Conservation (phyloP, 148 eudicot genomes). For the Selenicereus undatus region DNA sequence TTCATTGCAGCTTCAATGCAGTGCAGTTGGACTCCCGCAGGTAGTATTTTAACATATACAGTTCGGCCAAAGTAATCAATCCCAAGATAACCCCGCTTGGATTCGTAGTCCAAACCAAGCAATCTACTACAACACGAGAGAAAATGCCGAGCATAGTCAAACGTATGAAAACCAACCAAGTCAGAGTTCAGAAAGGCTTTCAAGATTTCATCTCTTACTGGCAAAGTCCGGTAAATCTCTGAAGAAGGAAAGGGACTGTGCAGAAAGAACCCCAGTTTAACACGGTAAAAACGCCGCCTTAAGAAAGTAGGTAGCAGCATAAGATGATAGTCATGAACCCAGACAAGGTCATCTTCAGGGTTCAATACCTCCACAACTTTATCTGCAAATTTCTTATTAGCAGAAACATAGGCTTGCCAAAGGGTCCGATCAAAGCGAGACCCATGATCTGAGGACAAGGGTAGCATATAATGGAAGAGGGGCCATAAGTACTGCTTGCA, state of each 20-base stretch:
- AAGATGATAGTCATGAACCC: slow-evolving; percentile 83
- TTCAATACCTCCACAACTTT: slow-evolving; percentile 49
- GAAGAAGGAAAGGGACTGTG: slow-evolving; percentile 79
- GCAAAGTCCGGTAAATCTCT: slow-evolving; percentile 70
- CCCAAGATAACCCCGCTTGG: slow-evolving; percentile 63
- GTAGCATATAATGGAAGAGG: slow-evolving; percentile 77
- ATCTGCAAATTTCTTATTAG: slow-evolving; percentile 69
- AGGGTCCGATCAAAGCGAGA: slow-evolving; percentile 51
- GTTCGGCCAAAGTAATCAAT: slow-evolving; percentile 65
- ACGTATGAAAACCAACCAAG: slow-evolving; percentile 69
- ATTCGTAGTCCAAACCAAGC: slow-evolving; percentile 60
- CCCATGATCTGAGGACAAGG: slow-evolving; percentile 58
- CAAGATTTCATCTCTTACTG: slow-evolving; percentile 60
- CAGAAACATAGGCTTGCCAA: slow-evolving; percentile 76
- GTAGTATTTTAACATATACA: slow-evolving; percentile 59
- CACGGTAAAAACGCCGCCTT: slow-evolving; percentile 49
- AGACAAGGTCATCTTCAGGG: slow-evolving; percentile 63
- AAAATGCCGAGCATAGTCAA: slow-evolving; percentile 77
- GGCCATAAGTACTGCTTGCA: slow-evolving; percentile 84
- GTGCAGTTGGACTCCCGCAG: slow-evolving; percentile 60
- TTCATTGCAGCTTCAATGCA: slow-evolving; percentile 51
- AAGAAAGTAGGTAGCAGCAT: slow-evolving; percentile 65
- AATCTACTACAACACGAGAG: slow-evolving; percentile 65
- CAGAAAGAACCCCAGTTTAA: slow-evolving; percentile 63
- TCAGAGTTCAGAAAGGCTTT: slow-evolving; percentile 62